Conservation (phyloP, 2,329 filamentous ascomycete species). For the Hymenoscyphus repandus region DNA sequence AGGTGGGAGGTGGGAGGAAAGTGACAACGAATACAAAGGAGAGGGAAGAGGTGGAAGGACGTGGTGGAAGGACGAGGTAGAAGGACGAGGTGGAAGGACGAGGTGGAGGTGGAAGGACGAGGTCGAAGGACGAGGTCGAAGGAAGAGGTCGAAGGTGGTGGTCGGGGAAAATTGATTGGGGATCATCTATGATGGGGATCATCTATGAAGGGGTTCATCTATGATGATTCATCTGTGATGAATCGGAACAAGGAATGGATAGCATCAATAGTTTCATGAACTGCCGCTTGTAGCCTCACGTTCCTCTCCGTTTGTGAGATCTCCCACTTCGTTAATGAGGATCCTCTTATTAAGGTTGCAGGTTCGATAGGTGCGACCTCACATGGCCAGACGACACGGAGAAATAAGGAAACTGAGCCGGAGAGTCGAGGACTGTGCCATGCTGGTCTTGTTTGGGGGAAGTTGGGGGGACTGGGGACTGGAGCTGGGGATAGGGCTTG, state of each 20-base stretch:
- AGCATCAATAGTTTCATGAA: conserved; percentile 6
- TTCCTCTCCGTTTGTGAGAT: too few species aligned
- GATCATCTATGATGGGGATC: too few species aligned
- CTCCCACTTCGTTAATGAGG: too few species aligned
- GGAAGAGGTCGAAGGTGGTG: background rate
- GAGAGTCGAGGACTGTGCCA: background rate
- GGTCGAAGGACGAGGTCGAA: background rate
- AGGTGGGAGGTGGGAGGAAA: background rate
- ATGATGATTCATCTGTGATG: too few species aligned
- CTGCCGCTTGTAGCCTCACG: conserved; percentile 3
- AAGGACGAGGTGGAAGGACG: background rate
- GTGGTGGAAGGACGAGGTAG: too few species aligned
- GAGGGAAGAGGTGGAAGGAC: background rate
- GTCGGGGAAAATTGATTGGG: background rate
- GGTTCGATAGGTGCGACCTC: too few species aligned
- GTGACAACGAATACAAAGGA: background rate
- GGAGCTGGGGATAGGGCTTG: background rate
- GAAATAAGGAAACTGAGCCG: background rate
- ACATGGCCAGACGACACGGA: conserved; percentile 1
- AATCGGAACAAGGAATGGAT: too few species aligned
- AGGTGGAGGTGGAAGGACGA: background rate
- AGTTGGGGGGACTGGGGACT: too few species aligned
- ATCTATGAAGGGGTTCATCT: too few species aligned
- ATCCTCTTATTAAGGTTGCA: too few species aligned
- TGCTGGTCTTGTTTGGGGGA: too few species aligned